Conservation (phyloP, 176 grass and related monocot genomes). For the Cenchrus americanus region DNA sequence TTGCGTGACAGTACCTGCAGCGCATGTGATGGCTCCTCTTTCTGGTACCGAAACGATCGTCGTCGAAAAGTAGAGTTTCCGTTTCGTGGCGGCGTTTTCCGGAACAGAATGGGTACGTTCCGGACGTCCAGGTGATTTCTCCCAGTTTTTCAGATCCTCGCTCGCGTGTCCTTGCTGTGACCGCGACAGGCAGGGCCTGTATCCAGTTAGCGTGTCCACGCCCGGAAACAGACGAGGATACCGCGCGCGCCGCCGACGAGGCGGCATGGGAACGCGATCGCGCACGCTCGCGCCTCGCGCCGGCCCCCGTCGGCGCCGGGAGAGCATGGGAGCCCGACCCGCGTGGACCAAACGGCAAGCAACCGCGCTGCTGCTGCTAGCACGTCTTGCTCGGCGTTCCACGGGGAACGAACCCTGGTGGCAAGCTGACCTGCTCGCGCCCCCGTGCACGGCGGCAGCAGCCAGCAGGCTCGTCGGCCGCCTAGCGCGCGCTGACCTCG, state of each 20-base stretch:
- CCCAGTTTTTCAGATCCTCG: not conserved
- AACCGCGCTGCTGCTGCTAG: not conserved
- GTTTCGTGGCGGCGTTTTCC: not conserved
- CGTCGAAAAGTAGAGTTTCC: conserved; percentile 13
- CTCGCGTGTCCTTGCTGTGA: not conserved
- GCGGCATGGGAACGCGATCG: not conserved
- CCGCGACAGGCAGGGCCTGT: not conserved
- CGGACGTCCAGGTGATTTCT: not conserved
- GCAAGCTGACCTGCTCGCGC: not conserved
- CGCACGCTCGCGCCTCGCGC: not conserved
- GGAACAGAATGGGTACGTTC: conserved; percentile 20
- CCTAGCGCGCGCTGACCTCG: conserved; percentile 13
- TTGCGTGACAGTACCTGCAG: conserved; percentile 22
- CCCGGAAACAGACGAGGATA: no score
- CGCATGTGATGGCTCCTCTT: conserved; percentile 41
- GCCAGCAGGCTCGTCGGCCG: not conserved
- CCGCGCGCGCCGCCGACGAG: not conserved
- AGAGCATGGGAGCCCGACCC: not conserved
- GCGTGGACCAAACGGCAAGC: conserved; percentile 44
- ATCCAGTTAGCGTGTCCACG: not conserved
- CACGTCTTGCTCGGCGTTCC: not conserved
- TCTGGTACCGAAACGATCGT: conserved; percentile 42
- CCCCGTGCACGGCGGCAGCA: not conserved
- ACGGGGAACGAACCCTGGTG: not conserved
- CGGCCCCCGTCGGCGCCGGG: not conserved